phyloP scores from a whole-genome alignment of 176 grass and related monocot genomes.

The Triticum urartu region DNA sequence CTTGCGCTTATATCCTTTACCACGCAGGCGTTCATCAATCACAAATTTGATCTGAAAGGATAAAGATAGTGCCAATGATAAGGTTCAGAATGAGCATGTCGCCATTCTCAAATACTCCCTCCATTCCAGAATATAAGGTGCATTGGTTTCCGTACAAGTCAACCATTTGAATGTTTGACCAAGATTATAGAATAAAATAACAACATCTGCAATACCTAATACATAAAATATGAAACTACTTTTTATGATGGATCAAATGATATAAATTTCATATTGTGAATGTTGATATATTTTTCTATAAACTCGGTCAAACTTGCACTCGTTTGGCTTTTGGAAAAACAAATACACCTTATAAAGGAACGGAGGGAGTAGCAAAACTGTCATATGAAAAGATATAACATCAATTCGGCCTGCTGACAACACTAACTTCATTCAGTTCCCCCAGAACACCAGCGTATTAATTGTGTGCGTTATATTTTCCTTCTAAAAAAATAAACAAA shows the following conservation, averaged over 20 bases:
- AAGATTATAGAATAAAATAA: too few relatives aligned
- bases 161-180: too few relatives aligned
- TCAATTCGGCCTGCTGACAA: conserved; percentile 1
- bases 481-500: background rate
- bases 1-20: conserved; percentile 89
- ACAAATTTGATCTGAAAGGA: conserved; percentile 73
- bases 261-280: too few relatives aligned
- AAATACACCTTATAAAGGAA: too few relatives aligned
- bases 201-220: too few relatives aligned
- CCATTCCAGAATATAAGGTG: too few relatives aligned
- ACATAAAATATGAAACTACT: too few relatives aligned
- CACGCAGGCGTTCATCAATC: conserved; percentile 84
- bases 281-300: too few relatives aligned
- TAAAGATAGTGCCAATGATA: conserved; percentile 6
- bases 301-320: too few relatives aligned
- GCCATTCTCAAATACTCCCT: background rate
- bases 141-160: too few relatives aligned
- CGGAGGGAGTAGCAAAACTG: background rate
- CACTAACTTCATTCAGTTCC: background rate
- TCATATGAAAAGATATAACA: background rate
- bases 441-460: background rate
- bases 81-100: conserved; percentile 10
- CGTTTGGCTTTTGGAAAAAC: too few relatives aligned
- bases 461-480: background rate
- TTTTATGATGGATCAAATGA: too few relatives aligned